Evolutionary conservation across 768 basidiomycete species (phyloP).

Genomic region (Boletus subparvulus): DNA sequence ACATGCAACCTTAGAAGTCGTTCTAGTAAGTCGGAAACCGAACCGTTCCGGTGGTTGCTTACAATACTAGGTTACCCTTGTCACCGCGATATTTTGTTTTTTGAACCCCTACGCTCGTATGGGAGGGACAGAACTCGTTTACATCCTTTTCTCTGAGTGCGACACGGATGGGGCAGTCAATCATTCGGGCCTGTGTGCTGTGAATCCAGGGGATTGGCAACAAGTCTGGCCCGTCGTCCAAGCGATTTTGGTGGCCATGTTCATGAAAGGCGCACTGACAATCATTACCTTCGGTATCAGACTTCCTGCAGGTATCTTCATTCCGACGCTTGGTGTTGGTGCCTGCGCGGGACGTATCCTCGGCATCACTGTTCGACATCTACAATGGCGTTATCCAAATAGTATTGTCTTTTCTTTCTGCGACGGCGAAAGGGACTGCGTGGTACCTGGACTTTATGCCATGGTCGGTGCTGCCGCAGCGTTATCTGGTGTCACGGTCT

Average conservation of each 20-base stretch:
- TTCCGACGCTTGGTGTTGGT: constrained; percentile 92
- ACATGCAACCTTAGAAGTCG: constrained; percentile 82
- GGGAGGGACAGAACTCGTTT: constrained; percentile 94
- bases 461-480: constrained; percentile 96
- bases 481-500: constrained; percentile 91
- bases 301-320: constrained; percentile 92
- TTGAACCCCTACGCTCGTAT: constrained; percentile 88
- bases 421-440: constrained; percentile 63
- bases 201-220: constrained; percentile 53
- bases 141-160: constrained; percentile 89
- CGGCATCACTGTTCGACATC: constrained; percentile 77
- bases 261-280: constrained; percentile 79
- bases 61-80: constrained; percentile 61
- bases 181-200: constrained; percentile 69
- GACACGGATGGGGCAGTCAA: constrained; percentile 51
- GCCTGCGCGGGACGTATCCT: constrained; percentile 89
- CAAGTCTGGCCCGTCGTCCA: constrained; percentile 62
- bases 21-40: constrained; percentile 52
- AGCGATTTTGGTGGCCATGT: constrained; percentile 70
- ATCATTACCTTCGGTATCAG: constrained; percentile 93
- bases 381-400: constrained; percentile 63
- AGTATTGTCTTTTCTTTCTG: constrained; percentile 66
- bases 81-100: constrained; percentile 80
- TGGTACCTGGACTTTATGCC: constrained; percentile 89
- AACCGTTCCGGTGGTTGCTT: constrained; percentile 6